Evolutionary conservation across 2,329 filamentous ascomycete species (phyloP), one percentile per base, ranked within the genome.

Genomic region (Penicillium sp.): DNA sequence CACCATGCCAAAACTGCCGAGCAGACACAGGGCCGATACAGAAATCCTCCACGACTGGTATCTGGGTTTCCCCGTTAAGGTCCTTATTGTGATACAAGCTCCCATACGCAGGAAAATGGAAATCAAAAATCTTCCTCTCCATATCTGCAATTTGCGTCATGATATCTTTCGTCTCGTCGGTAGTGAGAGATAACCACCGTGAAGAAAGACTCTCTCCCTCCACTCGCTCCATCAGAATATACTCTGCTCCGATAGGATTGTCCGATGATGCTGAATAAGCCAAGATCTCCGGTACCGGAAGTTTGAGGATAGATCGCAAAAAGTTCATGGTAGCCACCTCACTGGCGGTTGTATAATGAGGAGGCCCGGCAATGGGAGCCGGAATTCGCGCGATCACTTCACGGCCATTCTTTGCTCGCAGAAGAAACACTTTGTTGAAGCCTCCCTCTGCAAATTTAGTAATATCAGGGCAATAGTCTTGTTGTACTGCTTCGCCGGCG

Each of bases 151-250:
- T 63, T 60, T 70, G 59, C 22, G 33, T 60, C 58, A 70, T 66
- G 30, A 69, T 45, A 22, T 63, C 49, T 49, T 63, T 68, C 19
- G 65, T 44, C 33, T 68, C 62, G 2, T 60, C 56, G 5, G 65
- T 66, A 0, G 67, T 62, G 4, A 70, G 61, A 17, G 60, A 62
- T 46, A 68, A 56, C 64, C 64, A 70, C 44, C 59, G 41, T 12
- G 61, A 69, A 2, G 61, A 49, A 51, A 72, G 64, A 58, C 64
- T 67, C 38, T 69, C 67, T 2, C 76, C 75, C 1, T 60, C 47
- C 14, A 74, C 44, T n/a, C 68, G 67, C 55, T 77, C 73, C 70
- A 78, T 76, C n/a, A 78, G 63, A 26, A 79, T 72, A 51, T 75
- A 78, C 58, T 76, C 74, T 45, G 73, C 70, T 17, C 73, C 72